Evolutionary conservation across 1,139 yeast species (phyloP), one percentile per base, ranked within the genome.

Genomic region (Diutina ranongensis): DNA sequence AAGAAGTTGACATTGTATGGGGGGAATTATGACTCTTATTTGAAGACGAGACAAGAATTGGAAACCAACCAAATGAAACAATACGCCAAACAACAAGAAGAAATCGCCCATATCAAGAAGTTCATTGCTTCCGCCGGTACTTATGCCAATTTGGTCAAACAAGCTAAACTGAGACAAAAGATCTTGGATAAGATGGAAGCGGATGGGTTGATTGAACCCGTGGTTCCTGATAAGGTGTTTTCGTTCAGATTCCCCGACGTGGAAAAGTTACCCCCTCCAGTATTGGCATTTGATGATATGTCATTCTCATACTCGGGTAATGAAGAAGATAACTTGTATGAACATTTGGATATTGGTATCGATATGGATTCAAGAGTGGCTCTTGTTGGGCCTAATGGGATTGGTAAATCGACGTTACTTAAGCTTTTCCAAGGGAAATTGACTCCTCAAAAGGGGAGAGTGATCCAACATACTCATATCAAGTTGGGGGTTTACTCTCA

Each of bases 71-170:
- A 92, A 76, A 92, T 85, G 95, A 94, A 92, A 73, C 95, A 88
- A 67, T 92, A 92, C 71, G 67, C 71, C 61, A 94, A 92, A 71
- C 97, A 92, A 75, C 98, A 94, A 74, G 98, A 94, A 69, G 98
- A 92, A 78, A 92, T 94, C 62, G 88, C 82, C 42, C 98, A 92
- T 68, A 94, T 94, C 68, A 94, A 92, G 77, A 92, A 92, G 72
- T 92, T 92, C 65, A 94, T 92, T 72, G 98, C 98, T 46, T 85
- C 96, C 56, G 98, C 98, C 52, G 98, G 99, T 89, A 94, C 98
- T 50, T 94, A 92, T 72, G 98, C 99, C 52, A 94, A 94, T 72
- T 77, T 92, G 75, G 98, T 94, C 50, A 86, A 85, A 68, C 98
- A 92, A 72, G 99, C 99, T 53, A 92, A 92, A 70, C 92, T 98